Evolutionary conservation across 495 filamentous ascomycete species (phyloP).

Genomic region (Antarctomyces pellizariae): DNA sequence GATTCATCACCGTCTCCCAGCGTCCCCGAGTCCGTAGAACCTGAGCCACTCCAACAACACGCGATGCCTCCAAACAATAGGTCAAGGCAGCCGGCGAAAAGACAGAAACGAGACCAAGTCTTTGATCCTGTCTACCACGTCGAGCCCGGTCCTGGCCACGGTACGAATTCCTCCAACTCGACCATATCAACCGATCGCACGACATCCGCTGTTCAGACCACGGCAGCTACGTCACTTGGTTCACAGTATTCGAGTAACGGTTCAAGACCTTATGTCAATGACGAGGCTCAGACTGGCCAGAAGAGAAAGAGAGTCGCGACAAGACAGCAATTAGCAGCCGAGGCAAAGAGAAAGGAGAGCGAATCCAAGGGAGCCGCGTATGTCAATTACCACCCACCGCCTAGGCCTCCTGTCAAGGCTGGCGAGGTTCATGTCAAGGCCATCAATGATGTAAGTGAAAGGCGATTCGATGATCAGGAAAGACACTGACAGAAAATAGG

Average conservation of each 20-base stretch:
- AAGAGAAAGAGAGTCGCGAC: slow-evolving; percentile 72
- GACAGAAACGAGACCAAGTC: slow-evolving; percentile 23
- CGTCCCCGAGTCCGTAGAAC: slow-evolving; percentile 7
- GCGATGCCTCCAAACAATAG: slow-evolving; percentile 3
- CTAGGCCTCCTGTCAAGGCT: slow-evolving; percentile 73
- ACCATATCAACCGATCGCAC: slow-evolving; percentile 65
- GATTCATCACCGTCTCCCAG: slow-evolving; percentile 38
- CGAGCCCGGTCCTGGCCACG: slow-evolving; percentile 40
- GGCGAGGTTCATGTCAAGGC: slow-evolving; percentile 71
- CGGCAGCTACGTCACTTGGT: slow-evolving; percentile 72
- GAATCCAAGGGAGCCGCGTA: slow-evolving; percentile 46
- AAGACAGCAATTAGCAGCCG: slow-evolving; percentile 50
- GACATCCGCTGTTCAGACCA: slow-evolving; percentile 62
- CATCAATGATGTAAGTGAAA: slow-evolving; percentile 52
- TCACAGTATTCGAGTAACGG: slow-evolving; percentile 40
- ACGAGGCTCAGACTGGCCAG: slow-evolving; percentile 33
- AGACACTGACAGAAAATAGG: slow-evolving; percentile 15
- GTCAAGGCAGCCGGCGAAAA: slow-evolving; percentile 12
- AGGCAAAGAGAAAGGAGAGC: slow-evolving; percentile 52
- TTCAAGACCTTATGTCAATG: slow-evolving; percentile 29
- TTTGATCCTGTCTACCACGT: slow-evolving; percentile 42
- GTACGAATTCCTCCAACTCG: slow-evolving; percentile 45
- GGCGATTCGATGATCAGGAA: background rate
- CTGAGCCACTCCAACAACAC: slow-evolving; percentile 1
- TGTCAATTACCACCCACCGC: slow-evolving; percentile 59